A percentile compares a stretch with the other conserved stretches of the same genome.
Conservation (phyloP, 208 protist species). For the Crithidia sp. region DNA sequence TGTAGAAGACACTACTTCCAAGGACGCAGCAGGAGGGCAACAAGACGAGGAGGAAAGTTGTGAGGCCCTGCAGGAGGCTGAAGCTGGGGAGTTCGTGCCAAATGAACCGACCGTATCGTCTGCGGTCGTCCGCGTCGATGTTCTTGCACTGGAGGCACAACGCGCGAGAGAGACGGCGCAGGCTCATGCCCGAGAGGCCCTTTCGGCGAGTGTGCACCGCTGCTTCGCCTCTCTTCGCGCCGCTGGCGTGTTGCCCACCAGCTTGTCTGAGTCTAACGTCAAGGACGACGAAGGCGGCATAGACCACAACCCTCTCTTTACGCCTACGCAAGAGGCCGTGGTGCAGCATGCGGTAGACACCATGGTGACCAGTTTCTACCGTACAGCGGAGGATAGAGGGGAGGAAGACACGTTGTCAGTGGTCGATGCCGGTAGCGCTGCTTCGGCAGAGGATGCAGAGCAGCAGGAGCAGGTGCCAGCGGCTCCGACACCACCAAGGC, state of each 20-base stretch:
- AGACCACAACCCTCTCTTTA: background rate
- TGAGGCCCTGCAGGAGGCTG: too few relatives aligned
- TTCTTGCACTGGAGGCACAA: too few relatives aligned
- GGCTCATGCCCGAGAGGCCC: background rate
- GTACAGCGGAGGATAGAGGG: background rate
- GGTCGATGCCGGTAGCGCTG: too few relatives aligned
- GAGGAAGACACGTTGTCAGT: background rate
- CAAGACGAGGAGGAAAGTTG: background rate
- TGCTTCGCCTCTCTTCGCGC: conserved; percentile 26
- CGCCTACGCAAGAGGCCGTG: background rate
- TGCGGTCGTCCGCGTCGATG: too few relatives aligned
- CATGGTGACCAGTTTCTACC: background rate
- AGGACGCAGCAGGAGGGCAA: background rate
- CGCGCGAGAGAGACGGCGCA: too few relatives aligned
- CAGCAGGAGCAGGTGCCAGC: too few relatives aligned
- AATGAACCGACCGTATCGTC: too few relatives aligned
- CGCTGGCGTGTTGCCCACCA: conserved; percentile 1
- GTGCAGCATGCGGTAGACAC: background rate
- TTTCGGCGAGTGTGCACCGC: conserved; percentile 16
- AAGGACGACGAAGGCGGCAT: too few relatives aligned
- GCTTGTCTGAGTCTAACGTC: too few relatives aligned
- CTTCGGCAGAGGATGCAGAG: background rate
- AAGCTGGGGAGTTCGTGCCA: too few relatives aligned
- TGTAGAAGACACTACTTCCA: background rate
- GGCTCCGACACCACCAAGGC: too few relatives aligned